Base-by-base conservation (phyloP, 2,329 filamentous ascomycete species). In the Arthrobotrys entomopaga region DNA sequence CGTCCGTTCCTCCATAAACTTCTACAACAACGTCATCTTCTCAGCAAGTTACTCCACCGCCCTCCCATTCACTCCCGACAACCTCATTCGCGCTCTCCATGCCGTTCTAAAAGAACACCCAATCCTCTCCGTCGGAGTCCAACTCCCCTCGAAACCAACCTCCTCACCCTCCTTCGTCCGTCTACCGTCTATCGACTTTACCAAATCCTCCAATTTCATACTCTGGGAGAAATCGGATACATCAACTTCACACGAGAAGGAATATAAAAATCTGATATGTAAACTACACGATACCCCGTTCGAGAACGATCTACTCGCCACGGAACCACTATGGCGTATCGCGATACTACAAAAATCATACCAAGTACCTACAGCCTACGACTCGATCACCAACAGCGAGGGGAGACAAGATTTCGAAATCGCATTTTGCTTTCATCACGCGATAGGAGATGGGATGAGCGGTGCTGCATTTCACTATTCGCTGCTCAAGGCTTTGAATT, bases 381-480 rank as follows among this genome's bases (percentile, higher is more conserved):
- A 13, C 29, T 67, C 2, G 50, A 77, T 0, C 63, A 73, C 3
- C 49, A 76, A 1, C 26, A 56, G 0, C 53, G 54, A 66, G n/a
- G 69, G 77, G 3, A 77, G 80, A 4, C 77, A 83, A 38, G 82
- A 86, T 56, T 71, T 86, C 11, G 75, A 83, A 4, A 86, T 87
- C 75, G 81, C 82, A 3, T 85, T 73, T 34, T 57, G 61, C n/a
- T 49, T 81, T 38, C 86, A 88, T 73, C 86, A 88, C 76, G 81
- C 82, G 0, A 80, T 88, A 16, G 82, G 82, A 22, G 87, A 88
- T 75, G 87, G 87, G 0, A 80, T 82, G 11, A 83, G 84, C 75
- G 84, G 83, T 0, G 79, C 80, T 26, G 77, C 82, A 1, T 87
- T 88, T 75, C 86, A 88, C 73, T 79, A 81, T 29, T 80, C 81